Evolutionary conservation across 2,329 filamentous ascomycete genomes (phyloP).

Genomic region (Huntiella savannae): DNA sequence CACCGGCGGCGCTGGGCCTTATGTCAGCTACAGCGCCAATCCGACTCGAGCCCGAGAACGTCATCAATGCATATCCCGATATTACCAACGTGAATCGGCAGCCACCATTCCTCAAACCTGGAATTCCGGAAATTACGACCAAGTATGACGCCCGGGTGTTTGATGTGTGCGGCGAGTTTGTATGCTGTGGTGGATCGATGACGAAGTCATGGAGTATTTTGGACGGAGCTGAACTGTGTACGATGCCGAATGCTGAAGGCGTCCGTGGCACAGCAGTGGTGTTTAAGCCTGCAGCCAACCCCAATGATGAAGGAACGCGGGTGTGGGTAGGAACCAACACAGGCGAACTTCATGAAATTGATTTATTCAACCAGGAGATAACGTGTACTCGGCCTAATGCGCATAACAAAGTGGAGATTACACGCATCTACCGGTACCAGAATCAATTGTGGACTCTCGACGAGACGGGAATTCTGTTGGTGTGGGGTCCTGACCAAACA

Average conservation of each 20-base stretch:
- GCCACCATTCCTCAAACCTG: slow-evolving; percentile 54
- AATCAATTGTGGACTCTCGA: slow-evolving; percentile 91
- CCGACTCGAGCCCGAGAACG: slow-evolving; percentile 27
- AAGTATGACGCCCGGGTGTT: slow-evolving; percentile 76
- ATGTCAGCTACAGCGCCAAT: slow-evolving; percentile 3
- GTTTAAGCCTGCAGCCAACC: slow-evolving; percentile 65
- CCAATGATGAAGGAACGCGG: slow-evolving; percentile 61
- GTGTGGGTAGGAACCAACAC: slow-evolving; percentile 81
- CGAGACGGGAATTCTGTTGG: slow-evolving; percentile 65
- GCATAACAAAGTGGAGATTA: slow-evolving; percentile 61
- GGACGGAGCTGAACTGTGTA: slow-evolving; percentile 67
- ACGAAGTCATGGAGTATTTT: slow-evolving; percentile 76
- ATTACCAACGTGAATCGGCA: slow-evolving; percentile 67
- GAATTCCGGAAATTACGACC: slow-evolving; percentile 57
- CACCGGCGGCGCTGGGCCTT: slow-evolving; percentile 9
- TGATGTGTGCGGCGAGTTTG: slow-evolving; percentile 71
- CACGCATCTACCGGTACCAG: slow-evolving; percentile 68
- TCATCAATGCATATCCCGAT: slow-evolving; percentile 57
- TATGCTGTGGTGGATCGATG: slow-evolving; percentile 71
- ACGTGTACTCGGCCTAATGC: slow-evolving; percentile 48
- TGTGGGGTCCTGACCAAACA: slow-evolving; percentile 63
- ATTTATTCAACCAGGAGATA: slow-evolving; percentile 55
- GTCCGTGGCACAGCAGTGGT: slow-evolving; percentile 61
- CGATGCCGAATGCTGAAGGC: slow-evolving; percentile 65
- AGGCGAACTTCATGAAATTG: slow-evolving; percentile 78